Evolutionary conservation across 208 protist species (phyloP).

Genomic region (Trypanosoma lewisi): DNA sequence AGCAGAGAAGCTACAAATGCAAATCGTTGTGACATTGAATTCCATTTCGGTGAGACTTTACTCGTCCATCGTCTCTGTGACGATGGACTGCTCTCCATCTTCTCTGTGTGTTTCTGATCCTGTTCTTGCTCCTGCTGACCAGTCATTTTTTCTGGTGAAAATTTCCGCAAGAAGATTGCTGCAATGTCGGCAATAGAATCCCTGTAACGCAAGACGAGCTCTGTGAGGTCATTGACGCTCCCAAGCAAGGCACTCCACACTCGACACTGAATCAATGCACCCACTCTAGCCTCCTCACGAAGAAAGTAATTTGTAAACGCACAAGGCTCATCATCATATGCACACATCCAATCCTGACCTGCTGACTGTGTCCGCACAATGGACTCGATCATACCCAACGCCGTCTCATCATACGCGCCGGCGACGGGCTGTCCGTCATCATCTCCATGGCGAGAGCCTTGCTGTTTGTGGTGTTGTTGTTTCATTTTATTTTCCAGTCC

Average conservation of each 20-base stretch:
- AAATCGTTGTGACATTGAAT: constrained; percentile 22
- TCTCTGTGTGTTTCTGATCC: neutral
- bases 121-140: neutral
- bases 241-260: constrained; percentile 42
- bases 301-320: constrained; percentile 31
- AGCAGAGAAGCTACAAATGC: constrained; percentile 42
- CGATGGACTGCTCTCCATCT: neutral
- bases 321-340: neutral
- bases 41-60: neutral
- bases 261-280: constrained; percentile 24
- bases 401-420: neutral
- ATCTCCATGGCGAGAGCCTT: too few relatives aligned
- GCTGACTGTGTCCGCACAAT: constrained; percentile 14
- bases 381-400: constrained; percentile 18
- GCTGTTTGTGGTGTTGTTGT: constrained; percentile 2
- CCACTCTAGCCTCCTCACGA: constrained; percentile 16
- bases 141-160: neutral
- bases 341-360: constrained; percentile 14
- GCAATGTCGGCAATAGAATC: constrained; percentile 18
- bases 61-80: constrained; percentile 3
- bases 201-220: constrained; percentile 20
- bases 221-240: constrained; percentile 32
- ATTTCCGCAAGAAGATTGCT: constrained; percentile 11
- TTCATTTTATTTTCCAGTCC: neutral
- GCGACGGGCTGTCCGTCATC: neutral